Conservation (phyloP, 2,329 filamentous ascomycete genomes). For the Ophiostoma novo-ulmi region DNA sequence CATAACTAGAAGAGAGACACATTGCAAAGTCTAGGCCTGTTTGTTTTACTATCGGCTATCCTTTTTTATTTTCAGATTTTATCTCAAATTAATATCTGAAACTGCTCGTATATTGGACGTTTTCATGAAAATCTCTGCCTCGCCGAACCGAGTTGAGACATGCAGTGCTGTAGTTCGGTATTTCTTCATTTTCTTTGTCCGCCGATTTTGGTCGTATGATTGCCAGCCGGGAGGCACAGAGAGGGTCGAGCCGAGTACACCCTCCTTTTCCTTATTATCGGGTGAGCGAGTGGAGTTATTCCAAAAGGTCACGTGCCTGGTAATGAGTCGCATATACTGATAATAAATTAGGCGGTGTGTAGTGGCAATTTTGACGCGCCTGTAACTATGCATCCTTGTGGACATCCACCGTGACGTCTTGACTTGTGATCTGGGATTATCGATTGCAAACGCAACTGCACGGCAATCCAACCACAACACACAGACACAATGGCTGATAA, state of each 20-base stretch:
- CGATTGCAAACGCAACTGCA: not conserved
- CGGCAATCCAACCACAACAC: not conserved
- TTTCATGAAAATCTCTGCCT: not conserved
- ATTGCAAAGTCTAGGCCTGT: not conserved
- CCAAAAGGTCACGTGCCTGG: not conserved
- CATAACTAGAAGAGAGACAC: not conserved
- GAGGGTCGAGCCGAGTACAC: not conserved
- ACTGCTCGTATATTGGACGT: not conserved
- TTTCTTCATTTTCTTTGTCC: not conserved
- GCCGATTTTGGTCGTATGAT: not conserved
- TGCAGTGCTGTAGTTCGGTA: not conserved
- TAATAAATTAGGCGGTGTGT: conserved; percentile 22
- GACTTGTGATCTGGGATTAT: not conserved
- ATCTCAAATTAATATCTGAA: not conserved
- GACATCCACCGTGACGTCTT: conserved; percentile 9
- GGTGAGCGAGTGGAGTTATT: not conserved
- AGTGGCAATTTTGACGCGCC: conserved; percentile 19
- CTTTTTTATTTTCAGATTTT: not conserved
- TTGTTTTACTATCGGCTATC: not conserved
- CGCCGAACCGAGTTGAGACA: not conserved
- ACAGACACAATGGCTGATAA: not conserved
- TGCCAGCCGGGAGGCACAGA: not conserved
- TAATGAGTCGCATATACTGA: not conserved
- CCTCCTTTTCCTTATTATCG: not conserved
- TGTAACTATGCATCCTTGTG: not conserved